These are phyloP conservation scores for Suillus variegatus DNA, from an alignment of 768 basidiomycete genomes.

Conservation along the genomic window DNA sequence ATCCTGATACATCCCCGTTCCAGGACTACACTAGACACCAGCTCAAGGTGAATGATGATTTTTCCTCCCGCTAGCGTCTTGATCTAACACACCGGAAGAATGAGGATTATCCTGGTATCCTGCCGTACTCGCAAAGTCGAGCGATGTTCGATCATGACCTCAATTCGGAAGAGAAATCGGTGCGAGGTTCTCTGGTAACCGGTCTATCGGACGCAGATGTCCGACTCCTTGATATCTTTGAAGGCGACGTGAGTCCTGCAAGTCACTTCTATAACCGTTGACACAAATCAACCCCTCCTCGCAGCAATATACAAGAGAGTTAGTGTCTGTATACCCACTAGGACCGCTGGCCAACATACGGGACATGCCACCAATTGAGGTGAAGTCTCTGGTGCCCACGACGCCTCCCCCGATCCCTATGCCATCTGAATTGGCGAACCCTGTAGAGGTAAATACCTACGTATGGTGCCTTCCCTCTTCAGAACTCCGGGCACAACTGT, in stretches of 20 bases:
- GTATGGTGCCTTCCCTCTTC: slow-evolving; percentile 53
- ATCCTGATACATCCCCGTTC: slow-evolving; percentile 4
- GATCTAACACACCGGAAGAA: slow-evolving; percentile 34
- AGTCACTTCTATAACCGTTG: not conserved
- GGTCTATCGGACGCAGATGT: slow-evolving; percentile 73
- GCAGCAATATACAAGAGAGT: slow-evolving; percentile 72
- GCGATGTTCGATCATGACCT: slow-evolving; percentile 52
- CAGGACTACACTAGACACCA: slow-evolving; percentile 83
- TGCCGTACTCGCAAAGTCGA: slow-evolving; percentile 56
- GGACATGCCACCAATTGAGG: slow-evolving; percentile 22
- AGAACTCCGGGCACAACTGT: slow-evolving; percentile 58
- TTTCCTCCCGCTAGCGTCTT: slow-evolving; percentile 4
- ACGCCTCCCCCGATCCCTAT: slow-evolving; percentile 44
- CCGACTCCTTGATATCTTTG: slow-evolving; percentile 73
- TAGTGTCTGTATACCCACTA: slow-evolving; percentile 59
- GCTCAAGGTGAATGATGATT: slow-evolving; percentile 51
- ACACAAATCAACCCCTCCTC: not conserved
- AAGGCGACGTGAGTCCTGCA: slow-evolving; percentile 62
- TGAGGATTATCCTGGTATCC: slow-evolving; percentile 83
- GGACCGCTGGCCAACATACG: slow-evolving; percentile 38
- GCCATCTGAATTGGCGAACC: slow-evolving; percentile 30
- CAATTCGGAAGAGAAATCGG: slow-evolving; percentile 61
- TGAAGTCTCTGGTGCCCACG: slow-evolving; percentile 40
- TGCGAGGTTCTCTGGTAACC: slow-evolving; percentile 76
- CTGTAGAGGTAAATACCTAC: slow-evolving; percentile 68